Conservation (phyloP, 2,329 filamentous ascomycete species). For the Aspergillus tubingensis region DNA sequence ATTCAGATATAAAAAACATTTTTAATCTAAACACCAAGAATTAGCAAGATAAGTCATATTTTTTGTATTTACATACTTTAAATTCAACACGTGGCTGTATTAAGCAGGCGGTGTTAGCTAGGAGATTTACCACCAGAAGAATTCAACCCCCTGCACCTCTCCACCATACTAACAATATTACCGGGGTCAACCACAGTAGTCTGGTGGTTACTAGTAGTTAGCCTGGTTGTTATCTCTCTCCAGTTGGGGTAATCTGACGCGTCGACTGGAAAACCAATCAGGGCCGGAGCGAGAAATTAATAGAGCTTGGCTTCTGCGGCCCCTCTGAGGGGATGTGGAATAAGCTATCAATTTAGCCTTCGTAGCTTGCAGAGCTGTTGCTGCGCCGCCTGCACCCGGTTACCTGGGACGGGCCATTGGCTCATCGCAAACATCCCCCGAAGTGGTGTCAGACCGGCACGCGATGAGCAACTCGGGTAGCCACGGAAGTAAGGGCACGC, state of each 20-base stretch:
- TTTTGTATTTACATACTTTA: too few species aligned
- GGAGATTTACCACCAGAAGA: too few species aligned
- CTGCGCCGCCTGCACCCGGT: neutral
- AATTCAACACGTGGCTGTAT: too few species aligned
- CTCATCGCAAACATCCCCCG: neutral
- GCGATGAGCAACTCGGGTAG: neutral
- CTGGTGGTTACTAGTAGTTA: neutral
- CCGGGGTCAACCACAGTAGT: too few species aligned
- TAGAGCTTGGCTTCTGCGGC: neutral
- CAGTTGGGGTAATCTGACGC: neutral
- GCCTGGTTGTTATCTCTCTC: neutral
- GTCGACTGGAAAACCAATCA: neutral
- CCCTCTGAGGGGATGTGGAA: neutral
- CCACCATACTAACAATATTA: too few species aligned
- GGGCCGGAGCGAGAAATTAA: neutral
- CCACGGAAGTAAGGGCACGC: neutral
- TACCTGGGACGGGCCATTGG: neutral
- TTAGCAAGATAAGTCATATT: too few species aligned
- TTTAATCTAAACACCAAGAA: too few species aligned
- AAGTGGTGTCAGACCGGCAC: neutral
- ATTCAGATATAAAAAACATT: too few species aligned
- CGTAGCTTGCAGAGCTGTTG: neutral
- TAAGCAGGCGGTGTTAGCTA: too few species aligned
- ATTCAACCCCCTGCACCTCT: too few species aligned
- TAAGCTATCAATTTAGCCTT: neutral